Evolutionary conservation across 805 yeast genomes (phyloP), one percentile per base, ranked within the genome.

Genomic region (Candida sonorensis): DNA sequence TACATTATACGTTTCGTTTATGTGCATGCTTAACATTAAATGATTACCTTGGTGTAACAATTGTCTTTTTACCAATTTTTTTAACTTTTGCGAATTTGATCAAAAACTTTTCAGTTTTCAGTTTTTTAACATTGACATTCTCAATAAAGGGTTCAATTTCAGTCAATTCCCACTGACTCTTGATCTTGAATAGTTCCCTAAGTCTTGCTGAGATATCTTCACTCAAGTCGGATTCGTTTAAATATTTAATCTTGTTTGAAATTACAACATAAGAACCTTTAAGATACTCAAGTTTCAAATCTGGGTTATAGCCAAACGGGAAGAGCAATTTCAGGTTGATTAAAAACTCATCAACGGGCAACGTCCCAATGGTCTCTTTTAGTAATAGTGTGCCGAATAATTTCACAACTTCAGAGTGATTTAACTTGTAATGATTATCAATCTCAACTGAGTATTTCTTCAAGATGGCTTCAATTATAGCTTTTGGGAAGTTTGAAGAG

Each of bases 101-200:
- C 45, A 73, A 79, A 7, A 92, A 87, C 26, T 55, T n/a, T n/a
- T n/a, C n/a, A n/a, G n/a, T n/a, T n/a, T n/a, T n/a, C n/a, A n/a
- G n/a, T 18, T 18, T 18, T 18, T 18, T 18, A 18, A 18, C 20
- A 7, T 18, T 18, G 1, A 86, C 84, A 50, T 59, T 76, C 49
- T 80, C 81, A 68, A 77, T 55, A 45, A 73, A 79, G 7, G 92
- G 88, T 26, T 55, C 62, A 3, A 82, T 62, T 17, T 81, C 87
- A 0, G 61, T 61, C n/a, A 79, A 35, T 0, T 60, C 67, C 92
- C 92, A 82, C 7, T 61, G 57, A 0, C 66, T 43, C 50, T 81
- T 83, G 26, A 69, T 39, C 17, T 61, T 55, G 46, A 82, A 76
- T 17, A 82, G 56, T 31, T 62, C 57, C 24, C 61, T 59, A 42